These are phyloP conservation scores for Stephania yunnanensis DNA, from an alignment of 164 flowering plant species.

Conservation along the genomic window DNA sequence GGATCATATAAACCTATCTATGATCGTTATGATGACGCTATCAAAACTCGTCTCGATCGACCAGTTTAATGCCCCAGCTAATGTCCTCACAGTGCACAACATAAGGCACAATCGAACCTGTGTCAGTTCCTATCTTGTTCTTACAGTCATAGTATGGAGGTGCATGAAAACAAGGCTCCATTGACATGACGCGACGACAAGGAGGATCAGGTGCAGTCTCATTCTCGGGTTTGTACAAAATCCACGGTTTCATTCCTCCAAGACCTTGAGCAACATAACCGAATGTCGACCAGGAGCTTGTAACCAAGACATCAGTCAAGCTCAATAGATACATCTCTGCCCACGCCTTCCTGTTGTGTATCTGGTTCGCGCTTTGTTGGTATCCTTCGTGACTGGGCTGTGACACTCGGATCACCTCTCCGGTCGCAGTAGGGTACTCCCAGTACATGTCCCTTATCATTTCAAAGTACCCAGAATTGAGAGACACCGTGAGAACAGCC, in stretches of 20 bases:
- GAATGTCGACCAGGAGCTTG: slow-evolving; percentile 87
- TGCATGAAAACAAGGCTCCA: slow-evolving; percentile 93
- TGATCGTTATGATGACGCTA: neutral
- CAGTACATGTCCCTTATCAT: slow-evolving; percentile 62
- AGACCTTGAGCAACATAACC: slow-evolving; percentile 93
- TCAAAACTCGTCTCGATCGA: slow-evolving; percentile 29
- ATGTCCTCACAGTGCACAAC: slow-evolving; percentile 82
- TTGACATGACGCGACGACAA: slow-evolving; percentile 65
- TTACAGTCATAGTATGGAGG: slow-evolving; percentile 88
- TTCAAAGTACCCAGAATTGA: slow-evolving; percentile 58
- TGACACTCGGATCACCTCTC: slow-evolving; percentile 54
- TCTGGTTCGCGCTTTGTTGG: slow-evolving; percentile 56
- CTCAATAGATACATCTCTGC: slow-evolving; percentile 86
- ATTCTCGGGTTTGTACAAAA: slow-evolving; percentile 69
- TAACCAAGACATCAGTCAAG: slow-evolving; percentile 54
- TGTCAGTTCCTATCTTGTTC: slow-evolving; percentile 58
- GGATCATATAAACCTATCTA: no score
- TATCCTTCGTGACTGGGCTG: slow-evolving; percentile 83
- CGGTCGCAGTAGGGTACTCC: slow-evolving; percentile 59
- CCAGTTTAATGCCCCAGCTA: slow-evolving; percentile 83
- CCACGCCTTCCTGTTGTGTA: slow-evolving; percentile 74
- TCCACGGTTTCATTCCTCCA: slow-evolving; percentile 83
- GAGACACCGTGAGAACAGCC: slow-evolving; percentile 65
- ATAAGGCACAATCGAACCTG: slow-evolving; percentile 71
- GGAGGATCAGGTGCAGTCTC: slow-evolving; percentile 63